Percentiles rank a stretch among this genome's conserved stretches.
Conservation (phyloP, 148 eudicot species). For the Oxyria digyna region DNA sequence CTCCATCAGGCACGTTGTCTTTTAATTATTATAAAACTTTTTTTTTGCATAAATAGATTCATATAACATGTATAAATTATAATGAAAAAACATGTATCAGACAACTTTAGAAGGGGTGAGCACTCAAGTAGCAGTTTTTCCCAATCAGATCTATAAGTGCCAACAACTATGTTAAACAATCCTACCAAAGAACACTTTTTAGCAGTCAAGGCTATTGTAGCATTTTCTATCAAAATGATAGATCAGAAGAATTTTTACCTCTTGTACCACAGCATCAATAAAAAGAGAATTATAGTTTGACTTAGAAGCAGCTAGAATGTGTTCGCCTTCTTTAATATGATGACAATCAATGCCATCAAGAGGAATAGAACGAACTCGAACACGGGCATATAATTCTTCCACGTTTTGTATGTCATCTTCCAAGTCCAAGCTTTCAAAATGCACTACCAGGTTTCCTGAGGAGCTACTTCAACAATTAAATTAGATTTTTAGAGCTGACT, state of each 20-base stretch:
- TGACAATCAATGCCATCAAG: conserved; percentile 41
- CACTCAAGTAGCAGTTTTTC: neutral
- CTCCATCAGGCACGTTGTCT: neutral
- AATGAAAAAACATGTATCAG: neutral
- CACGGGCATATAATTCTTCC: conserved; percentile 25
- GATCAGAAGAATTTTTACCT: conserved; percentile 23
- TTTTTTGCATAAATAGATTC: neutral
- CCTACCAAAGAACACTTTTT: neutral
- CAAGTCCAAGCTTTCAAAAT: conserved; percentile 17
- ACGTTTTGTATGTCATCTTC: conserved; percentile 23
- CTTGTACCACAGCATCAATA: conserved; percentile 44
- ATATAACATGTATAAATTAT: neutral
- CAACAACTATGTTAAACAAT: neutral
- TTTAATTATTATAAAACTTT: neutral
- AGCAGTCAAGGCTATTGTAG: neutral
- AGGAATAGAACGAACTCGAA: conserved; percentile 45
- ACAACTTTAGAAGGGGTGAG: conserved; percentile 1
- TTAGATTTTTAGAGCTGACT: neutral
- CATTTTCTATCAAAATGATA: neutral
- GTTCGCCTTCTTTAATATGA: conserved; percentile 31
- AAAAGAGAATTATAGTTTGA: conserved; percentile 20
- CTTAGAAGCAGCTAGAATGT: conserved; percentile 34
- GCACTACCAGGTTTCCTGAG: conserved; percentile 29
- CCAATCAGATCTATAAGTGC: neutral
- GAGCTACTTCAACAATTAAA: conserved; percentile 16